phyloP scores from a whole-genome alignment of 345 rosid genomes.

The Schrenkiella parvula region DNA sequence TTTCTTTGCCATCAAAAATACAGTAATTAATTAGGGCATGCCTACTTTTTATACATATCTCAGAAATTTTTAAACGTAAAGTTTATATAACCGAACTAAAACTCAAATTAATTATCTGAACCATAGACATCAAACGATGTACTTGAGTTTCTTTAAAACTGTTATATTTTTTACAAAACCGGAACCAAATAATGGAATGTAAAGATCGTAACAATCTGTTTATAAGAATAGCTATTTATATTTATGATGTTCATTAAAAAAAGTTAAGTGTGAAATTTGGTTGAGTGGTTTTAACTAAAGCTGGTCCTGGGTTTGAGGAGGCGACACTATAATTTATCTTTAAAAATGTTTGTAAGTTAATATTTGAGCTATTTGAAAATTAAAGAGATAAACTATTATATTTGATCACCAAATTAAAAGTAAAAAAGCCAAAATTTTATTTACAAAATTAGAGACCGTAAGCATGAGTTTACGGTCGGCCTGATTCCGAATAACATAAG shows the following conservation, averaged over 20 bases:
- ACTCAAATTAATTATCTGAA: background rate
- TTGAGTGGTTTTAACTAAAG: no score
- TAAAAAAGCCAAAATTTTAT: no score
- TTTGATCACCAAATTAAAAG: no score
- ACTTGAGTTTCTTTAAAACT: background rate
- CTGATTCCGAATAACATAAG: slow-evolving; percentile 16
- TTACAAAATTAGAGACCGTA: no score
- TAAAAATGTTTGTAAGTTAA: no score
- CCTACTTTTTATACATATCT: background rate
- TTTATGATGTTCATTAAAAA: background rate
- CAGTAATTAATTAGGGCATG: background rate
- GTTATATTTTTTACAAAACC: background rate
- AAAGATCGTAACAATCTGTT: background rate
- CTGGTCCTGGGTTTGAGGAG: no score
- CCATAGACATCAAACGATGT: background rate
- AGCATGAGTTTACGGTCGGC: no score
- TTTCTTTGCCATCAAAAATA: background rate
- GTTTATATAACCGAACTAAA: background rate
- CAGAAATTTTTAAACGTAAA: background rate
- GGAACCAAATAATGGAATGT: background rate
- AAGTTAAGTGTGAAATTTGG: no score
- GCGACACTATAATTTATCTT: no score
- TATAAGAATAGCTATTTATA: background rate
- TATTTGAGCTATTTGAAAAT: no score
- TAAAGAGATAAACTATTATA: no score